Conservation (phyloP, 148 eudicot species). For the Bassia scoparia region DNA sequence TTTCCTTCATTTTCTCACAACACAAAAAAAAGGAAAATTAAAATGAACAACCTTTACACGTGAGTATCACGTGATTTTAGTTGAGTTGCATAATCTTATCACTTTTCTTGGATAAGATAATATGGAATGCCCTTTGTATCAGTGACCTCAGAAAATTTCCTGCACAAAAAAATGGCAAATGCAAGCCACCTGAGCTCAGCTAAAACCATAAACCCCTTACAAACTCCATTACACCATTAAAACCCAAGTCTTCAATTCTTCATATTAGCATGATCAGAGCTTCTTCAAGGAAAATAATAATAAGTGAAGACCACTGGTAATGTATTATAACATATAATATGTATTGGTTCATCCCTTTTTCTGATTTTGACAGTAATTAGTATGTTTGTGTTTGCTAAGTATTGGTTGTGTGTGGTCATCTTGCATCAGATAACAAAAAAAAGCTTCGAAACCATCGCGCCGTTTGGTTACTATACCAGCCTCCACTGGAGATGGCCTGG, state of each 20-base stretch:
- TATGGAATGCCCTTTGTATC: background rate
- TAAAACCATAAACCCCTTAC: conserved; percentile 22
- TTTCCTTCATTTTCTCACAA: no score
- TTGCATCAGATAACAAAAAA: conserved; percentile 26
- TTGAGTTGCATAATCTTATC: no score
- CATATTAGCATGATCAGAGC: conserved; percentile 23
- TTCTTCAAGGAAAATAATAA: conserved; percentile 19
- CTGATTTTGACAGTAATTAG: background rate
- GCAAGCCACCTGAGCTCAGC: conserved; percentile 23
- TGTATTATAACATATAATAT: background rate
- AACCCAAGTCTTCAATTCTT: background rate
- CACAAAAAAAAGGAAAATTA: no score
- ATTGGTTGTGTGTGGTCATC: background rate
- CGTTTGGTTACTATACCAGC: conserved; percentile 40
- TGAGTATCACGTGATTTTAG: conserved; percentile 23
- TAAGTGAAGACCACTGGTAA: conserved; percentile 20
- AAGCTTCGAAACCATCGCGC: conserved; percentile 24
- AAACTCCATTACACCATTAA: conserved; percentile 8
- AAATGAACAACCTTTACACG: background rate
- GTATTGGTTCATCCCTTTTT: background rate
- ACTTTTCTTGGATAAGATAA: conserved; percentile 36
- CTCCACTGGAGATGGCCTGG: conserved; percentile 41
- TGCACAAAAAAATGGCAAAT: conserved; percentile 23
- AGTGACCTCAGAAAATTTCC: conserved; percentile 19
- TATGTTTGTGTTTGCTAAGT: background rate